Base-by-base conservation (phyloP, 2,329 filamentous ascomycete genomes). In the Pyrenophora graminea region DNA sequence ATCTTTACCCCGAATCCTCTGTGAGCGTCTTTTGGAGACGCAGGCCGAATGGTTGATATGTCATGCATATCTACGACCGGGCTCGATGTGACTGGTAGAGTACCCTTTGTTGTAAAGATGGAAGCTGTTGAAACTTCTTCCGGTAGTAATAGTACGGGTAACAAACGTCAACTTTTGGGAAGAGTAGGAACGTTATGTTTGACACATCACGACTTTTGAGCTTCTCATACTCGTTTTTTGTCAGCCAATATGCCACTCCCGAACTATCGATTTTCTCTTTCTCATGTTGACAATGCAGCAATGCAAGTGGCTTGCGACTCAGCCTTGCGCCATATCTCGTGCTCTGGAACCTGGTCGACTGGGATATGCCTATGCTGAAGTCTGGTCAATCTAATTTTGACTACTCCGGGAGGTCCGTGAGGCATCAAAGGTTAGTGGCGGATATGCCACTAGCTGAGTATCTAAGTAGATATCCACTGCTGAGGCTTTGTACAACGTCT, bases 291-390 rank as follows among this genome's bases (percentile, higher is more conserved):
- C 19, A 33, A 21, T n/a, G 39, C 37, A 34, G 17, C n/a, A 39
- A 13, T 15, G 13, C 12, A 13, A 17, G 10, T 17, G n/a, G 25
- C 30, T 40, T 21, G n/a, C 9, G 23, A n/a, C n/a, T 47, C 37
- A 40, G 37, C 37, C 39, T 17, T n/a, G 30, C 36, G 44, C 44
- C 44, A 40, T 36, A 47, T 27, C 17, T 21, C 19, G 19, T 47
- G 39, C 39, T 40, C 44, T 47, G 37, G 37, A 33, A 39, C 27
- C 32, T 12, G 3, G 21, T 8, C 23, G 13, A 18, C n/a, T 3
- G 18, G 13, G 30, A 21, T 25, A 34, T 19, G n/a, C 32, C 21
- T 15, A 21, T 9, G 19, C 15, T 33, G 2, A 10, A 17, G 10
- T 23, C 21, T n/a, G 13, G 12, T 10, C 18, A 27, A 12, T 21